A percentile compares a stretch with the other conserved stretches of the same genome.
Conservation (phyloP, 208 protist species). For the Naegleria gruberi region DNA sequence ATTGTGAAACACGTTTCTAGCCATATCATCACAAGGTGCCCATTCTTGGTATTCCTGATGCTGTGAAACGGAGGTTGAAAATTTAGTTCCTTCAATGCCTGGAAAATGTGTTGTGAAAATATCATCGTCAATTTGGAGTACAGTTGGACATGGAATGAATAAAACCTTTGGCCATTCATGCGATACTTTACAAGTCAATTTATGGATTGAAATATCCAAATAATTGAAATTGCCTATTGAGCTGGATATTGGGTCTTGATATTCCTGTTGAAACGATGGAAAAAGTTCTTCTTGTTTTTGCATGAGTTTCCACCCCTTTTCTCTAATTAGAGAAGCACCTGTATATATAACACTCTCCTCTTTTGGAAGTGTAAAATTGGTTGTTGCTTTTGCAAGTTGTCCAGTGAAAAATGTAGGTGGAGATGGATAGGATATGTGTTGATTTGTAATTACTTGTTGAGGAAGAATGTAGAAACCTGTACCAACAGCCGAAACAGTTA, state of each 20-base stretch:
- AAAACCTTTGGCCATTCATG: neutral
- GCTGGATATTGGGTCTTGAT: neutral
- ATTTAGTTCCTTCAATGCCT: neutral
- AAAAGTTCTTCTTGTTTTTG: too few relatives aligned
- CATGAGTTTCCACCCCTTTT: too few relatives aligned
- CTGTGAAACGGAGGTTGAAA: neutral
- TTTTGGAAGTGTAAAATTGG: too few relatives aligned
- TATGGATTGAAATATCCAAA: neutral
- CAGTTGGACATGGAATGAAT: neutral
- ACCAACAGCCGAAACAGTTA: too few relatives aligned
- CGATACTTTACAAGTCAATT: neutral
- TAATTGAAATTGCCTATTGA: neutral
- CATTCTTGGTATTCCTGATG: neutral
- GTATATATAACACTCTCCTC: too few relatives aligned
- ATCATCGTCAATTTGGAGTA: neutral
- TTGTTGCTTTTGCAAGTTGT: too few relatives aligned
- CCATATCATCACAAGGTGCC: neutral
- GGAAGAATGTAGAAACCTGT: neutral
- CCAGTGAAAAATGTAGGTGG: too few relatives aligned
- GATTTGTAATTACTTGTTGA: neutral
- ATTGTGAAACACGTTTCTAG: neutral
- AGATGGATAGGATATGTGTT: neutral
- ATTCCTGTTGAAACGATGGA: too few relatives aligned
- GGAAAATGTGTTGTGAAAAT: neutral
- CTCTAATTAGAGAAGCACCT: too few relatives aligned